Evolutionary conservation across 176 grass and related monocot genomes (phyloP).

Genomic region (Aegilops longissima): DNA sequence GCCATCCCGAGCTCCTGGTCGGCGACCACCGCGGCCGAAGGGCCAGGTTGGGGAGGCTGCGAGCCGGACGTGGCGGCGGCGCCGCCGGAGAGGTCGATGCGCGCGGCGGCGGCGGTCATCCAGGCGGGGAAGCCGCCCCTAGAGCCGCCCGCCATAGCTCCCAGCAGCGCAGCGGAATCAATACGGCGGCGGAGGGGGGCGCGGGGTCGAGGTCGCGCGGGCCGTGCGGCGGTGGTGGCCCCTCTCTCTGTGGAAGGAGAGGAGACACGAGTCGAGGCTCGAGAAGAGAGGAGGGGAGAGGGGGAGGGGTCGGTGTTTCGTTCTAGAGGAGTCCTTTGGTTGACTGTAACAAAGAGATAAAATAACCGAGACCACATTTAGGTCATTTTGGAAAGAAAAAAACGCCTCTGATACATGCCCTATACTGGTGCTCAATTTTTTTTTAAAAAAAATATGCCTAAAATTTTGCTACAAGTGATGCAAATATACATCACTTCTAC

Average conservation of each 20-base stretch:
- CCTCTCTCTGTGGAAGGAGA: slow-evolving; percentile 17
- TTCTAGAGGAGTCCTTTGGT: slow-evolving; percentile 31
- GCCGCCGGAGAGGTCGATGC: slow-evolving; percentile 64
- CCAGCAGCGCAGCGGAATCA: slow-evolving; percentile 16
- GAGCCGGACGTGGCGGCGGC: background rate
- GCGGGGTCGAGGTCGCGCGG: background rate
- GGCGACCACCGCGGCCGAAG: background rate
- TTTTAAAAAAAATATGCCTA: too few species aligned
- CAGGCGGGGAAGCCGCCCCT: slow-evolving; percentile 61
- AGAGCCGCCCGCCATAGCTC: slow-evolving; percentile 59
- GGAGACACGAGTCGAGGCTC: background rate
- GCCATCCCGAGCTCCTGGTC: slow-evolving; percentile 53
- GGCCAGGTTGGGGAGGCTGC: background rate
- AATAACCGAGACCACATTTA: too few species aligned
- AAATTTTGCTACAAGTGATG: too few species aligned
- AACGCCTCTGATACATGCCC: too few species aligned
- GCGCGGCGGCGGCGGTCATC: slow-evolving; percentile 76
- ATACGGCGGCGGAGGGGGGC: background rate
- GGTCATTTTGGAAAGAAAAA: too few species aligned
- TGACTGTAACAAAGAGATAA: too few species aligned
- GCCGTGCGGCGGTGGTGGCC: background rate
- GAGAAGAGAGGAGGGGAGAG: background rate
- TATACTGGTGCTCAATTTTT: too few species aligned
- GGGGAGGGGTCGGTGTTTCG: background rate
- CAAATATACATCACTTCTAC: too few species aligned